These are phyloP conservation scores for Rhizomucor pusillus DNA, from an alignment of 371 early-diverging fungal genomes.

Conservation along the genomic window DNA sequence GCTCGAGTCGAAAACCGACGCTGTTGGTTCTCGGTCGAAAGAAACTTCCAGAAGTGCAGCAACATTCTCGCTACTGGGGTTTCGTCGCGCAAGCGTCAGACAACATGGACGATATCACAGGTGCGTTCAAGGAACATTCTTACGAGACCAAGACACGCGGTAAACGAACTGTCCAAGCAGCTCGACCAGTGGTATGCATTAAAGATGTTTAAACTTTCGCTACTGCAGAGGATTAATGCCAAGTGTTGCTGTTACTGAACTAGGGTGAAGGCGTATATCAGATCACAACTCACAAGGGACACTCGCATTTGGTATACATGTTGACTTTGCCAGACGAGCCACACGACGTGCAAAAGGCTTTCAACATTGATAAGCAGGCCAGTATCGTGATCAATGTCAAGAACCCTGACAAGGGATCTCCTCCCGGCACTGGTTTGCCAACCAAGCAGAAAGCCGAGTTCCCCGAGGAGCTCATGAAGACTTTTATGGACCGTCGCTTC, in stretches of 20 bases:
- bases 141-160: slow-evolving; percentile 46
- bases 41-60: slow-evolving; percentile 15
- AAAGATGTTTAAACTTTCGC: too few species aligned
- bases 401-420: slow-evolving; percentile 26
- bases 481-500: slow-evolving; percentile 33
- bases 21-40: slow-evolving; percentile 36
- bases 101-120: slow-evolving; percentile 22
- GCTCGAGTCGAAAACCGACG: slow-evolving; percentile 19
- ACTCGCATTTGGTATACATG: slow-evolving; percentile 37
- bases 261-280: slow-evolving; percentile 34
- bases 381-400: slow-evolving; percentile 50
- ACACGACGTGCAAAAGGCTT: slow-evolving; percentile 40
- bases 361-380: slow-evolving; percentile 43
- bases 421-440: slow-evolving; percentile 23
- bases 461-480: slow-evolving; percentile 18
- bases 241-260: too few species aligned
- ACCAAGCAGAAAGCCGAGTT: slow-evolving; percentile 22
- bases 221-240: too few species aligned
- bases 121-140: slow-evolving; percentile 24
- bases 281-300: slow-evolving; percentile 24
- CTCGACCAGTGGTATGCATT: slow-evolving; percentile 29
- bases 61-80: slow-evolving; percentile 35
- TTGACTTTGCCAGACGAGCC: slow-evolving; percentile 37
- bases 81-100: slow-evolving; percentile 32
- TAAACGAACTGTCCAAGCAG: slow-evolving; percentile 26